Base-by-base conservation (phyloP, 441 rosid genomes). In the Syzygium syzygioides region DNA sequence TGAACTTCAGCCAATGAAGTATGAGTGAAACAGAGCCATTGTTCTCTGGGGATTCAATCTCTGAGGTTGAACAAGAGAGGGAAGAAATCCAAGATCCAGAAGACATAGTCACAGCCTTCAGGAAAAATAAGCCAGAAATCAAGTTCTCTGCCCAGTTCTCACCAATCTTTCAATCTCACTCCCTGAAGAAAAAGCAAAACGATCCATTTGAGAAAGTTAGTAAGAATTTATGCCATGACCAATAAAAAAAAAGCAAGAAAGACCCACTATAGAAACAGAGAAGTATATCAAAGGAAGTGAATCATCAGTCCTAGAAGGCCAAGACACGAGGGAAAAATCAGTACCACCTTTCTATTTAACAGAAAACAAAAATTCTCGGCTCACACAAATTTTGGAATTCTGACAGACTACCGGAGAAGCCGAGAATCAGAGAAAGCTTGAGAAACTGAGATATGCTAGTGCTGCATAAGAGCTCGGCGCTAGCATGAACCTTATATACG, bases 1-100 rank as follows among this genome's bases (percentile, higher is more conserved):
- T 86, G 93, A 96, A 97, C 89, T 95, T 92, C n/a, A 96, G 90
- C 98, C 98, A 95, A 88, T 88, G 97, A 89, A 95, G 89, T 85
- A 92, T 71, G 87, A 88, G 32, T 6, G 96, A 91, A 90, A 93
- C 23, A 45, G 95, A 92, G n/a, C 92, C 79, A 76, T 13, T 41
- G 62, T 91, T 90, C 85, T 60, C 90, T 50, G 94, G 87, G 15
- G 91, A 90, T 32, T 88, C 88, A 66, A 90, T 89, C 86, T 85
- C 90, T 14, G 95, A 85, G 89, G 90, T 90, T 86, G 96, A 95
- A 90, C 98, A 96, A 1, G 98, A 95, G 59, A 93, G 93, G 53
- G 95, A 89, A 20, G 89, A 86, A 90, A 94, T 90, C 98, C 96
- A 95, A 19, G 92, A 71, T 55, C 89, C 68, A 54, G 95, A 90